Percentiles rank a stretch among this genome's conserved stretches.
phyloP scores from a whole-genome alignment of 306 rosid genomes.

The Luffa acutangula region DNA sequence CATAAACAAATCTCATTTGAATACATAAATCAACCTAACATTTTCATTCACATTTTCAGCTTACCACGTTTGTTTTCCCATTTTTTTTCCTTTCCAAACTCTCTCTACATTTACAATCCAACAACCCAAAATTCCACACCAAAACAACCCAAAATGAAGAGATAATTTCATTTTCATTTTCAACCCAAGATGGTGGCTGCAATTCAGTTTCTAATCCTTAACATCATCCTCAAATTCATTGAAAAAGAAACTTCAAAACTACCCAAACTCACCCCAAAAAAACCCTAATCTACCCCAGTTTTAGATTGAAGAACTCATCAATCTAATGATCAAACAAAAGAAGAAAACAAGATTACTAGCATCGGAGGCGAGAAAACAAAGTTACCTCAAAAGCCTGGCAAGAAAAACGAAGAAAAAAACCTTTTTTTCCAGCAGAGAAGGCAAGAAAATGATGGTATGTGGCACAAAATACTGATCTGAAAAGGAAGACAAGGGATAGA shows the following conservation, averaged over 20 bases:
- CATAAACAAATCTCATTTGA: background rate
- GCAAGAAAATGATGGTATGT: too few relatives aligned
- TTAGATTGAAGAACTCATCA: too few relatives aligned
- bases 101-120: background rate
- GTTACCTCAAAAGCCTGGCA: too few relatives aligned
- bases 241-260: background rate
- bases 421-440: too few relatives aligned
- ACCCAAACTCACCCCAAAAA: background rate
- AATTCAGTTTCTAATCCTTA: background rate
- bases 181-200: background rate
- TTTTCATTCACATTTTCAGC: background rate
- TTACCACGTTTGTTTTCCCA: background rate
- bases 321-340: too few relatives aligned
- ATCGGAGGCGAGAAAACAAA: too few relatives aligned
- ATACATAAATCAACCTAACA: background rate
- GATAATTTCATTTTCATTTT: background rate
- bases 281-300: background rate
- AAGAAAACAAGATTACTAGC: too few relatives aligned
- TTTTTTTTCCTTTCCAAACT: background rate
- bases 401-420: too few relatives aligned
- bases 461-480: too few relatives aligned
- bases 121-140: background rate
- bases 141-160: background rate
- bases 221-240: background rate
- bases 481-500: too few relatives aligned